Conservation (phyloP, 2,329 filamentous ascomycete species). For the Aspergillus pseudoterreus region DNA sequence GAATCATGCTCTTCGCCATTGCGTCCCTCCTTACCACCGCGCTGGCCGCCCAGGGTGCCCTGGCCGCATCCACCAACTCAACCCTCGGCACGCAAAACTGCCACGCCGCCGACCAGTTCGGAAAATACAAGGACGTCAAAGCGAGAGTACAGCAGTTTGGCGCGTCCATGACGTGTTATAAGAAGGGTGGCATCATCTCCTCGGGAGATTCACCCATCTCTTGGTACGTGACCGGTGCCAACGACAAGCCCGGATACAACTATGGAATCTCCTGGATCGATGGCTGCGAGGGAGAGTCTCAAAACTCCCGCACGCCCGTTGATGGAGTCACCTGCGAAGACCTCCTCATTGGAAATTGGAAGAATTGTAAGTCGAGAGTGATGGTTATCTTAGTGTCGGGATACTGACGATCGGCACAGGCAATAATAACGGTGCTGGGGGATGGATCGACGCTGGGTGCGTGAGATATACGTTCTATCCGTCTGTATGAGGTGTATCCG, state of each 20-base stretch:
- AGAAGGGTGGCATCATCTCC: background rate
- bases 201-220: background rate
- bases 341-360: background rate
- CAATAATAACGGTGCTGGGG: background rate
- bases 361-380: background rate
- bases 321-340: background rate
- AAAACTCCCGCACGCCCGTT: background rate
- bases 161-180: background rate
- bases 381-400: background rate
- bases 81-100: background rate
- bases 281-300: background rate
- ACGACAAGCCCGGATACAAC: background rate
- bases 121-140: background rate
- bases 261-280: background rate
- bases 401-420: background rate
- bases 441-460: background rate
- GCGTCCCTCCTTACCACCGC: background rate
- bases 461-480: background rate
- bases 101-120: background rate
- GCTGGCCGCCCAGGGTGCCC: background rate
- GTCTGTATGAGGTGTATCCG: background rate
- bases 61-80: background rate
- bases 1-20: background rate
- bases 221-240: background rate
- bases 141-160: background rate